Evolutionary conservation across 2,329 filamentous ascomycete species (phyloP).

Genomic region (Myriosclerotinia duriaeana): DNA sequence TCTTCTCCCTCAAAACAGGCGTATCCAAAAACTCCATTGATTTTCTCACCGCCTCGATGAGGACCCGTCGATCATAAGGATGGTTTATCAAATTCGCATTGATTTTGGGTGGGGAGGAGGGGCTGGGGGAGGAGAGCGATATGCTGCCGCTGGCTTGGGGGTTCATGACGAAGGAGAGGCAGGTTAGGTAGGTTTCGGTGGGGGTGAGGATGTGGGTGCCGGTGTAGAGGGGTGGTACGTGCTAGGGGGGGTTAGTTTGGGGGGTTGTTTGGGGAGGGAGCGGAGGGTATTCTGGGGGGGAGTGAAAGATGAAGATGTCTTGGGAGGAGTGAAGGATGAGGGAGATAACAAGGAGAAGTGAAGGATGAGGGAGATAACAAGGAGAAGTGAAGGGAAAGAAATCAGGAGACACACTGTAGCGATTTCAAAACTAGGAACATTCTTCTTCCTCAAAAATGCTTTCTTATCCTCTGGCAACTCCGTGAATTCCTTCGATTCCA

Average conservation of each 20-base stretch:
- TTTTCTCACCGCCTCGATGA: constrained; percentile 47
- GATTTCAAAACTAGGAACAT: constrained; percentile 11
- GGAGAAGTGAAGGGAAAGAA: too few relatives aligned
- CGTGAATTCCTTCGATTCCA: background rate
- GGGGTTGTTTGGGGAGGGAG: too few relatives aligned
- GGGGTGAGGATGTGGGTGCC: constrained; percentile 42
- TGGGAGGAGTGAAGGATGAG: too few relatives aligned
- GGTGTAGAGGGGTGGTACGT: constrained; percentile 36
- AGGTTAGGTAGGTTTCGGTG: constrained; percentile 46
- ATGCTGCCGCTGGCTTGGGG: constrained; percentile 61
- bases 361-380: background rate
- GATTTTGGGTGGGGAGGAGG: constrained; percentile 62
- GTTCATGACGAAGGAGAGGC: constrained; percentile 53
- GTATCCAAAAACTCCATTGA: background rate
- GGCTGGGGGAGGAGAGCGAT: constrained; percentile 58
- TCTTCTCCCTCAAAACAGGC: constrained; percentile 4
- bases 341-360: background rate
- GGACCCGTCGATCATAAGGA: constrained; percentile 52
- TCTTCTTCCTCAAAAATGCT: background rate
- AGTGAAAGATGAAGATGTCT: background rate
- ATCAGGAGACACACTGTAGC: background rate
- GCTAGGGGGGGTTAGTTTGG: constrained; percentile 19
- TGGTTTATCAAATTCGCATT: constrained; percentile 58
- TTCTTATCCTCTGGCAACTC: background rate
- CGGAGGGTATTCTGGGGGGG: too few relatives aligned